phyloP scores from a whole-genome alignment of 768 basidiomycete genomes.

The Lanmaoa rubissima region DNA sequence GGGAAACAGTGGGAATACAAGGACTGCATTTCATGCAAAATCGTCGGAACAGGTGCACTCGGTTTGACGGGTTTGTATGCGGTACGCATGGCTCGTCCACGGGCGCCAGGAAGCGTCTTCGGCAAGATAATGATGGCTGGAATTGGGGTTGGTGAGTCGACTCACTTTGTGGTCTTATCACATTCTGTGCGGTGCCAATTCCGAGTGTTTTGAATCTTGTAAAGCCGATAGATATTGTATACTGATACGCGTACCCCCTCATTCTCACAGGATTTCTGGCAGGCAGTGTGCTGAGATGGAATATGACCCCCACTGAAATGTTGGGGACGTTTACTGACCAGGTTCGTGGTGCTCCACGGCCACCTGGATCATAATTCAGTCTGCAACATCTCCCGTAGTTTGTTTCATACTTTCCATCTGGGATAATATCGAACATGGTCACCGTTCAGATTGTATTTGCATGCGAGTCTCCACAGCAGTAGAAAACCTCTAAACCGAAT shows the following conservation, averaged over 20 bases:
- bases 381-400: neutral
- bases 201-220: neutral
- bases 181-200: neutral
- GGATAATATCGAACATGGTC: neutral
- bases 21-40: constrained; percentile 69
- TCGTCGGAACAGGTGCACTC: constrained; percentile 65
- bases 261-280: constrained; percentile 25
- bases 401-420: neutral
- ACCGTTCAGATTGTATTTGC: neutral
- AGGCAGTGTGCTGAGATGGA: constrained; percentile 31
- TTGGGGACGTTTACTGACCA: constrained; percentile 13
- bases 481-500: neutral
- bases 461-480: neutral
- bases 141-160: constrained; percentile 55
- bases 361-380: constrained; percentile 4
- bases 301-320: constrained; percentile 28
- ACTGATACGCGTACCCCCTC: constrained; percentile 8
- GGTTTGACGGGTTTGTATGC: constrained; percentile 67
- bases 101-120: constrained; percentile 56
- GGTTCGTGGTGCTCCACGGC: constrained; percentile 1
- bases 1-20: constrained; percentile 25
- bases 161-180: neutral
- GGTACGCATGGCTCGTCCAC: constrained; percentile 58
- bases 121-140: constrained; percentile 65
- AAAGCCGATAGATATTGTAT: neutral